Evolutionary conservation across 306 rosid species (phyloP).

Genomic region (Carpinus viminea): DNA sequence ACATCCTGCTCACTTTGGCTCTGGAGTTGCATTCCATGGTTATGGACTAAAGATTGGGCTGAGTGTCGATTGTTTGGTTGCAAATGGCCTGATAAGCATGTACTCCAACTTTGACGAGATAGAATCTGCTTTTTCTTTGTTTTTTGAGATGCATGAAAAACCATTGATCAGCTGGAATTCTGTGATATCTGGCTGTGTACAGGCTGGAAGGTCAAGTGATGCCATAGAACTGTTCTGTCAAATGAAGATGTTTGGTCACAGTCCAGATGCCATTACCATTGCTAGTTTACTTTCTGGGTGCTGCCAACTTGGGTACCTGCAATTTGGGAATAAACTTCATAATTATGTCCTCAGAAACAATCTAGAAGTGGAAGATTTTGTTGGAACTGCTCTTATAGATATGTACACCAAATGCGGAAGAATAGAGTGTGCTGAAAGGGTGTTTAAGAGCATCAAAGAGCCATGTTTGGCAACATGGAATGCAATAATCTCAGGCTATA

Average conservation of each 20-base stretch:
- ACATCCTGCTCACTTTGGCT: slow-evolving; percentile 43
- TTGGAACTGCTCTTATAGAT: slow-evolving; percentile 74
- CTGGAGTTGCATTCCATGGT: slow-evolving; percentile 66
- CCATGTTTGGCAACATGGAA: slow-evolving; percentile 88
- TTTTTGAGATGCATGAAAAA: slow-evolving; percentile 46
- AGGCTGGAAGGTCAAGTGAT: slow-evolving; percentile 62
- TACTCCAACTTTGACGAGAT: slow-evolving; percentile 65
- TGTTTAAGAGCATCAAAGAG: slow-evolving; percentile 50
- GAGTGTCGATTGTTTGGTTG: slow-evolving; percentile 46
- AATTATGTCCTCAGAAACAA: slow-evolving; percentile 54
- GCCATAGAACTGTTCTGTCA: slow-evolving; percentile 61
- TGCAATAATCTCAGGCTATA: slow-evolving; percentile 72
- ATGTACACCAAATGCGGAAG: slow-evolving; percentile 84
- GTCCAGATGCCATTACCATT: slow-evolving; percentile 64
- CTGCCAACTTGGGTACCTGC: slow-evolving; percentile 63
- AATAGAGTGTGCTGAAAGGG: slow-evolving; percentile 65
- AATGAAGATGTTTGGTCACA: slow-evolving; percentile 55
- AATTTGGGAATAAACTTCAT: slow-evolving; percentile 63
- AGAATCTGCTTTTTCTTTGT: slow-evolving; percentile 52
- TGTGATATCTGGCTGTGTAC: slow-evolving; percentile 74
- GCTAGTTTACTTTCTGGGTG: slow-evolving; percentile 75
- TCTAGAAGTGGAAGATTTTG: slow-evolving; percentile 56
- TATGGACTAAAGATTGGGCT: slow-evolving; percentile 63
- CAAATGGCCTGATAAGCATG: slow-evolving; percentile 79
- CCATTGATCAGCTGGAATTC: slow-evolving; percentile 72